A percentile compares a stretch with the other conserved stretches of the same genome.
Evolutionary conservation across 805 yeast genomes (phyloP).

Genomic region (Ogataea glucozyma): DNA sequence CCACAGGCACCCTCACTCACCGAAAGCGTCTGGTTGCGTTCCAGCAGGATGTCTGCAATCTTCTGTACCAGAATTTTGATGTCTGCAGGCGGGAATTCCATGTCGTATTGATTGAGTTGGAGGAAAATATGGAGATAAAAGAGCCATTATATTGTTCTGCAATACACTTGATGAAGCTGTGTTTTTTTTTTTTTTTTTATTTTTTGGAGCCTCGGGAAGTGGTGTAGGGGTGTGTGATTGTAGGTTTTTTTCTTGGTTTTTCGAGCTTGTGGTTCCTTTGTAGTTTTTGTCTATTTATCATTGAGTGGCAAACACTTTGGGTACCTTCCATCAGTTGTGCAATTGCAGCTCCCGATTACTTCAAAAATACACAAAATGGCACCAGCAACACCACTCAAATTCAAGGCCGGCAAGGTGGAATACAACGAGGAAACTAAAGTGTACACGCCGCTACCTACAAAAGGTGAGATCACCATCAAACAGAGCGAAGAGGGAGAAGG

Average conservation of each 20-base stretch:
- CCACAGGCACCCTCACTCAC: slow-evolving; percentile 91
- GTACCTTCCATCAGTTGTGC: background rate
- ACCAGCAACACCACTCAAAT: slow-evolving; percentile 38
- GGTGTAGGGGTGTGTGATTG: slow-evolving; percentile 1
- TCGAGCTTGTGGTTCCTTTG: background rate
- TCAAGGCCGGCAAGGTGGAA: slow-evolving; percentile 78
- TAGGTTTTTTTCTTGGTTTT: background rate
- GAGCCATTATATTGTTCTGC: no score
- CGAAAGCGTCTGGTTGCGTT: slow-evolving; percentile 64
- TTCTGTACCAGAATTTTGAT: slow-evolving; percentile 49
- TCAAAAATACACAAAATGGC: slow-evolving; percentile 15
- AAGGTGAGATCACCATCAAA: slow-evolving; percentile 63
- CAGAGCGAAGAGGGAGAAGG: slow-evolving; percentile 71
- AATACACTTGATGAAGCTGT: background rate
- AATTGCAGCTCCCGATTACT: background rate
- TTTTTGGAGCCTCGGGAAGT: background rate
- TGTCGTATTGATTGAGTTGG: slow-evolving; percentile 10
- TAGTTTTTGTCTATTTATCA: background rate
- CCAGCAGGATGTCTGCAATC: slow-evolving; percentile 58
- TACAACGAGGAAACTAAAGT: slow-evolving; percentile 60
- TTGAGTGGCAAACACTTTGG: slow-evolving; percentile 10
- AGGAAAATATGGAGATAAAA: background rate
- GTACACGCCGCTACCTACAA: slow-evolving; percentile 70
- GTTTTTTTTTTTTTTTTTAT: background rate
- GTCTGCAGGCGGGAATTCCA: slow-evolving; percentile 62